Percentiles rank a stretch among this genome's conserved stretches.
Evolutionary conservation across 2,329 filamentous ascomycete species (phyloP).

Genomic region (Venturia oleaginea): DNA sequence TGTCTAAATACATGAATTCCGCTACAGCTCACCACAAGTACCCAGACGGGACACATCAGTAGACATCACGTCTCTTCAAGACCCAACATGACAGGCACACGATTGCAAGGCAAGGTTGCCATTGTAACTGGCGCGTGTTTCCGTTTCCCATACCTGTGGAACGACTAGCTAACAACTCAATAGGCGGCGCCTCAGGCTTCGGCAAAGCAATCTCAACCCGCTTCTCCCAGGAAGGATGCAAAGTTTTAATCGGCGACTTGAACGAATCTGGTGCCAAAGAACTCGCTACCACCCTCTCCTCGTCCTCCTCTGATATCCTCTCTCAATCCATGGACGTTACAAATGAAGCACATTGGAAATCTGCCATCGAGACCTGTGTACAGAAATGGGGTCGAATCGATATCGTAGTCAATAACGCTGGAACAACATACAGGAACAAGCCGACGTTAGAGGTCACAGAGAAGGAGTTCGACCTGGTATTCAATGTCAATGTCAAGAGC

Average conservation of each 20-base stretch:
- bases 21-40: neutral
- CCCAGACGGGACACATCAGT: neutral
- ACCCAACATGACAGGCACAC: constrained; percentile 14
- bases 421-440: constrained; percentile 41
- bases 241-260: constrained; percentile 55
- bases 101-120: constrained; percentile 46
- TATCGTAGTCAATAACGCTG: constrained; percentile 50
- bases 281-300: constrained; percentile 34
- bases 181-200: constrained; percentile 54
- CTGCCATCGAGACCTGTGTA: constrained; percentile 44
- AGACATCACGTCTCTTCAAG: neutral
- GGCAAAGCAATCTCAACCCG: constrained; percentile 52
- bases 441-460: constrained; percentile 56
- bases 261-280: constrained; percentile 43
- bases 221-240: constrained; percentile 51
- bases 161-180: neutral
- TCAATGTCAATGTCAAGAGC: constrained; percentile 60
- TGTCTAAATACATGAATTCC: neutral
- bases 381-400: constrained; percentile 47
- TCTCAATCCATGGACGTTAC: constrained; percentile 43
- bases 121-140: constrained; percentile 42
- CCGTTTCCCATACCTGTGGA: constrained; percentile 16
- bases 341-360: constrained; percentile 41
- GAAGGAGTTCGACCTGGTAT: constrained; percentile 56
- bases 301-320: constrained; percentile 18